Evolutionary conservation across 192 early-diverging fungal species (phyloP), one percentile per base, ranked within the genome.

Genomic region (Thoreauomyces humboldtii): DNA sequence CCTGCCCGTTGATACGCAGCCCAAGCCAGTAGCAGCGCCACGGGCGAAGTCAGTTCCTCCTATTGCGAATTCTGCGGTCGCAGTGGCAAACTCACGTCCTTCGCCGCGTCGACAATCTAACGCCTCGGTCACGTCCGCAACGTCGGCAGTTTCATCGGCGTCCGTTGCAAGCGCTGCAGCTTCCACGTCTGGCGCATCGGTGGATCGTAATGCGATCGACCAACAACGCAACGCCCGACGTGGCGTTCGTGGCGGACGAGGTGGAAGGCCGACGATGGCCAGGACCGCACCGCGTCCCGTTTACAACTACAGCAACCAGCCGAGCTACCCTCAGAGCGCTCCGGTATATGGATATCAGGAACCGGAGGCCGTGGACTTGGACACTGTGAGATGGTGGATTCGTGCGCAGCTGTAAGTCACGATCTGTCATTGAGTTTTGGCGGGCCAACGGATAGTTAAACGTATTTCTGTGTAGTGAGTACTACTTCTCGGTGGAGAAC

Each of bases 401-500:
- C 67, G 75, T 27, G 54, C 55, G 7, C 77, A 79, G 54, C 64
- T 79, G 73, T 77, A 62, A 59, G 65, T 34, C n/a, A n/a, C n/a
- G n/a, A n/a, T n/a, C n/a, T n/a, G n/a, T n/a, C n/a, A n/a, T n/a
- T n/a, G n/a, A n/a, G n/a, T n/a, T n/a, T n/a, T n/a, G n/a, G n/a
- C n/a, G n/a, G n/a, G n/a, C n/a, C n/a, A n/a, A n/a, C n/a, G n/a
- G n/a, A n/a, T n/a, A n/a, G n/a, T n/a, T n/a, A n/a, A n/a, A n/a
- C n/a, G n/a, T n/a, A n/a, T 56, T 71, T 58, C 35, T 14, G 17
- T 43, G 19, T 65, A 91, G 88, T 61, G 80, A 99, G 72, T 99
- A 93, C 76, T 99, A 99, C 79, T 98, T 98, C 67, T 93, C 91
- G 47, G 85, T 96, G 43, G 95, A 98, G 38, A 99, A 99, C 65